Base-by-base conservation (phyloP, 148 eudicot species). In the Dysphania ambrosioides region DNA sequence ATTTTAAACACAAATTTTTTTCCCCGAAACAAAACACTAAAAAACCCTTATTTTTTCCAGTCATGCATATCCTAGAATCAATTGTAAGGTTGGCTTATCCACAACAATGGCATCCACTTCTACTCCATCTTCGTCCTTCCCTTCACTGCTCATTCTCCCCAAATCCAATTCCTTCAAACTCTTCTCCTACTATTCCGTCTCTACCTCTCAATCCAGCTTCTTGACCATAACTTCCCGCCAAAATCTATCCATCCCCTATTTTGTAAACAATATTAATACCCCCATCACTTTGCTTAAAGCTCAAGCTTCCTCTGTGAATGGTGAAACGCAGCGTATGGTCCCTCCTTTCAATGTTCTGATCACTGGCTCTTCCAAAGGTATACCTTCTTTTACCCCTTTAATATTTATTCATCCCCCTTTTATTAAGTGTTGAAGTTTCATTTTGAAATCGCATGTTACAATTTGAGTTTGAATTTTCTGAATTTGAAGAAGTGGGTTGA, bases 321-420 rank as follows among this genome's bases (percentile, higher is more conserved):
- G 59, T 2, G 61, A 70, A 9, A 77, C 60, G 68, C 86, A 86
- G 72, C 82, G 89, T 35, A 93, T 88, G 94, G 71, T 62, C 62
- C 94, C 97, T 72, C 98, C 98, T 74, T 91, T 86, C 74, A 89
- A 91, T 65, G 92, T 93, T 42, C 79, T 93, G 72, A 93, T 93
- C 75, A 93, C 98, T 62, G 98, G 98, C 53, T 89, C 97, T 10
- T 79, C 92, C 24, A 93, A 89, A 87, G 98, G 98, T 83, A 2
- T 21, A 2, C 75, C 35, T 55, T 0, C 21, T 53, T 41, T 1
- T 31, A 44, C 51, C 51, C 16, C 3, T 60, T 62, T 13, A 24
- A 59, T 49, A 62, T 30, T 61, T 26, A 0, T 16, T 3, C 1
- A 10, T 40, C 0, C 2, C 53, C 66, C 6, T n/a, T 8, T 3